A percentile compares a stretch with the other conserved stretches of the same genome.
Conservation (phyloP, 805 yeast species). For the Cyberlindnera nakhonratchasimensis region DNA sequence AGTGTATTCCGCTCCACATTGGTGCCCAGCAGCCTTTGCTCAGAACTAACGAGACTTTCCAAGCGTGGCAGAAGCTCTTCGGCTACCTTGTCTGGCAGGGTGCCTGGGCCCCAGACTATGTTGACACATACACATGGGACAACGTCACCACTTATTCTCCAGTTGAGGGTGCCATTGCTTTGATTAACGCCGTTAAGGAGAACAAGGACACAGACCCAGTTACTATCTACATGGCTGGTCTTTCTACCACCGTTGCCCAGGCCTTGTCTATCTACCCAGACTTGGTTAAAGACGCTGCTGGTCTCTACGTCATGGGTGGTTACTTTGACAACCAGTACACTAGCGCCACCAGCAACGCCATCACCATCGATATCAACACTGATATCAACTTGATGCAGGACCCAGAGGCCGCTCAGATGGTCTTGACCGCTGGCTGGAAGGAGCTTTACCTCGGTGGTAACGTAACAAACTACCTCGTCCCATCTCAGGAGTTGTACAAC, state of each 20-base stretch:
- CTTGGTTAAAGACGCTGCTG: slow-evolving; percentile 37
- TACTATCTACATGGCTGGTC: slow-evolving; percentile 39
- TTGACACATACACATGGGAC: slow-evolving; percentile 32
- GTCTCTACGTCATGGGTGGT: slow-evolving; percentile 43
- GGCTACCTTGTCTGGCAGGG: slow-evolving; percentile 43
- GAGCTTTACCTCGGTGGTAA: slow-evolving; percentile 39
- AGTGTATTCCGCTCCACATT: slow-evolving; percentile 35
- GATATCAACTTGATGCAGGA: slow-evolving; percentile 43
- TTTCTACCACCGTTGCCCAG: slow-evolving; percentile 44
- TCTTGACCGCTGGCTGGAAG: slow-evolving; percentile 39
- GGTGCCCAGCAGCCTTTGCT: slow-evolving; percentile 39
- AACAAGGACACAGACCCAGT: slow-evolving; percentile 36
- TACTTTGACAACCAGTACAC: slow-evolving; percentile 40
- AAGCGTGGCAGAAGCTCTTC: slow-evolving; percentile 35
- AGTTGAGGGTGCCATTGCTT: slow-evolving; percentile 37
- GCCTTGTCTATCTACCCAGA: slow-evolving; percentile 39
- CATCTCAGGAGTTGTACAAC: slow-evolving; percentile 37
- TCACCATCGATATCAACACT: slow-evolving; percentile 38
- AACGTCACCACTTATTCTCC: slow-evolving; percentile 32
- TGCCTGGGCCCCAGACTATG: slow-evolving; percentile 34
- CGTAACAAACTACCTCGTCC: slow-evolving; percentile 39
- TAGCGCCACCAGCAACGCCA: slow-evolving; percentile 31
- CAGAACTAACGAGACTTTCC: slow-evolving; percentile 39
- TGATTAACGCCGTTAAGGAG: slow-evolving; percentile 38
- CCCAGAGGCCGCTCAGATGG: slow-evolving; percentile 45